These are phyloP conservation scores for Corniculantispora saksenae DNA, from an alignment of 2,329 filamentous ascomycete genomes.

Conservation along the genomic window DNA sequence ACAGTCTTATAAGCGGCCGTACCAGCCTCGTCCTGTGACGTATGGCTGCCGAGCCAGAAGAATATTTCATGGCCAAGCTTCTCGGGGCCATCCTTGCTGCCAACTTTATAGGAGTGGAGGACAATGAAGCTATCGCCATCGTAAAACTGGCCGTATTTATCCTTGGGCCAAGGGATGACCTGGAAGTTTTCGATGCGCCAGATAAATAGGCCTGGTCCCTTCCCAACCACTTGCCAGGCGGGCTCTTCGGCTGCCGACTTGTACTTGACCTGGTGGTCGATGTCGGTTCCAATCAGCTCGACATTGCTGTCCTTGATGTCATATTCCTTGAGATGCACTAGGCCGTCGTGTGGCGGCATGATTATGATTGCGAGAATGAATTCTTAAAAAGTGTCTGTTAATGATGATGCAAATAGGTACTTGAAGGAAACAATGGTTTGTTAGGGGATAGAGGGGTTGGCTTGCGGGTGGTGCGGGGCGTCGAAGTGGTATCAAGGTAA, in stretches of 20 bases:
- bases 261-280: constrained; percentile 70
- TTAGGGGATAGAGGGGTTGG: constrained; percentile 8
- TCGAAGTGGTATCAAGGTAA: background rate
- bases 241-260: constrained; percentile 65
- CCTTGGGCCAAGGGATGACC: constrained; percentile 60
- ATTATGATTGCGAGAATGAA: constrained; percentile 21
- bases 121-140: constrained; percentile 71
- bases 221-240: constrained; percentile 63
- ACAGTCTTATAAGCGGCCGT: constrained; percentile 71
- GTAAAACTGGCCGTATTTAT: constrained; percentile 61
- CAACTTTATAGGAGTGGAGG: constrained; percentile 58
- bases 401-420: background rate
- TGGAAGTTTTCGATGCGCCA: constrained; percentile 71
- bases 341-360: constrained; percentile 63
- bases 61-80: constrained; percentile 64
- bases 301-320: constrained; percentile 70
- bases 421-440: background rate
- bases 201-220: constrained; percentile 55
- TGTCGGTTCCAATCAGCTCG: constrained; percentile 61
- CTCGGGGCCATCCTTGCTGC: constrained; percentile 41
- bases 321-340: constrained; percentile 64
- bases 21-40: constrained; percentile 68
- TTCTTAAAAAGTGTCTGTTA: background rate
- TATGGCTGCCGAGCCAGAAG: constrained; percentile 69
- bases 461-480: constrained; percentile 1